Conservation (phyloP, 495 filamentous ascomycete species). For the Penicillium robsamsonii region DNA sequence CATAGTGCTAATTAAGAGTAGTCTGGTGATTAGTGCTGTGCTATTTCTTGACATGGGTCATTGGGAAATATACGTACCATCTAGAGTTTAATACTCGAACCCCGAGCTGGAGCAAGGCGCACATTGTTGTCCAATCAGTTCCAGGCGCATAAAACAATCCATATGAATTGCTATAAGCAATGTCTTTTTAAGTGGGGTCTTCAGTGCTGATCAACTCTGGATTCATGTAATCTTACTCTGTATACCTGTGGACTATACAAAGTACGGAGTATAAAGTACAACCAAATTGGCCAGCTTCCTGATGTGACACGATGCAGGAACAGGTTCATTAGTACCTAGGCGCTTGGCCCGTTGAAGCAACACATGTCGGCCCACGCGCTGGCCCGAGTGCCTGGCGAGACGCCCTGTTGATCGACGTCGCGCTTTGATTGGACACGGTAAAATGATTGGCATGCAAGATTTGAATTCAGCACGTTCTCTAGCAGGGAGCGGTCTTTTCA, state of each 20-base stretch:
- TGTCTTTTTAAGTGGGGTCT: not conserved
- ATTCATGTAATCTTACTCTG: not conserved
- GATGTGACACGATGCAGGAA: slow-evolving; percentile 10
- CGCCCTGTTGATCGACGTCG: slow-evolving; percentile 6
- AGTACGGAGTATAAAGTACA: not conserved
- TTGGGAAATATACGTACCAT: not conserved
- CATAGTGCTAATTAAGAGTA: not conserved
- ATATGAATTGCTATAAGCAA: not conserved
- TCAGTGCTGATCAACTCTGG: not conserved
- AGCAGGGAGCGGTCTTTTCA: not conserved
- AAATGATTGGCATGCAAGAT: slow-evolving; percentile 2
- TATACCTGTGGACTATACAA: not conserved
- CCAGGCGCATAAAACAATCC: not conserved
- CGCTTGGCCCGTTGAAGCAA: slow-evolving; percentile 23
- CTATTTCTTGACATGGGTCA: not conserved
- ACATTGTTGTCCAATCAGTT: not conserved
- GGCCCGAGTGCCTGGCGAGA: slow-evolving; percentile 23
- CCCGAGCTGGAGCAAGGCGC: not conserved
- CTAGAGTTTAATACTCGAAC: not conserved
- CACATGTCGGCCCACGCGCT: slow-evolving; percentile 20
- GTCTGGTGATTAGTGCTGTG: not conserved
- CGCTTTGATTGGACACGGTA: slow-evolving; percentile 10
- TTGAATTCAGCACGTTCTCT: slow-evolving; percentile 13
- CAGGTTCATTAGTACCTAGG: not conserved
- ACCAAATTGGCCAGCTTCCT: slow-evolving; percentile 8